A percentile compares a stretch with the other conserved stretches of the same genome.
Evolutionary conservation across 495 filamentous ascomycete genomes (phyloP).

Genomic region (Daldinia grandis): DNA sequence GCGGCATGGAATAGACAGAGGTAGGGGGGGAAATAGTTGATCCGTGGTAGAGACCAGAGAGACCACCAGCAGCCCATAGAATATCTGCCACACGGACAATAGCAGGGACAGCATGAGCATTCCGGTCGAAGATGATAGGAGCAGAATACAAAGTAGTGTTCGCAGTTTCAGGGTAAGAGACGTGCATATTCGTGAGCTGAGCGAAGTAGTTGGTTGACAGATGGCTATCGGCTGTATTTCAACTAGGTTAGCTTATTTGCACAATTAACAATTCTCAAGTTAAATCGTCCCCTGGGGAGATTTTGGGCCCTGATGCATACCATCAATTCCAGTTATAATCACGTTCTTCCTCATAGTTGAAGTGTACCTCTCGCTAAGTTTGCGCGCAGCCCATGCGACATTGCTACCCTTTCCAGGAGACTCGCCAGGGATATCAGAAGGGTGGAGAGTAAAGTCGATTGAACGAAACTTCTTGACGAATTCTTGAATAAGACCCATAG

Average conservation of each 20-base stretch:
- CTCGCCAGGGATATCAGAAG: conserved; percentile 66
- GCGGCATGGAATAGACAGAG: conserved; percentile 72
- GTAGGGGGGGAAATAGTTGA: conserved; percentile 70
- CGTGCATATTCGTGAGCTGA: conserved; percentile 67
- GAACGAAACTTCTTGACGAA: conserved; percentile 67
- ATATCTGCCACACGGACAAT: conserved; percentile 75
- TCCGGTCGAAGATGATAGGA: conserved; percentile 78
- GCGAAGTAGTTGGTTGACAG: conserved; percentile 71
- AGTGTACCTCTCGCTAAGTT: conserved; percentile 65
- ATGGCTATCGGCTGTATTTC: conserved; percentile 69
- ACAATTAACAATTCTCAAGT: not conserved
- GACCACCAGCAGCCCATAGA: conserved; percentile 70
- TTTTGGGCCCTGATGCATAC: conserved; percentile 50
- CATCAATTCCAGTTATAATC: conserved; percentile 74
- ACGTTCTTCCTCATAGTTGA: conserved; percentile 62
- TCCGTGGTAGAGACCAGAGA: conserved; percentile 69
- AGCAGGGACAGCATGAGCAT: conserved; percentile 69
- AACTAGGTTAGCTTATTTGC: conserved; percentile 37
- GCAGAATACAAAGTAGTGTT: conserved; percentile 69
- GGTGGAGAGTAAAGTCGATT: conserved; percentile 69
- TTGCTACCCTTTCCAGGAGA: conserved; percentile 75
- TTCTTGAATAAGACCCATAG: conserved; percentile 58
- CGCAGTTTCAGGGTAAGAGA: conserved; percentile 60
- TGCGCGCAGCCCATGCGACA: conserved; percentile 69
- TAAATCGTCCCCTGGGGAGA: not conserved